These are phyloP conservation scores for Cordyceps cicadae DNA, from an alignment of 2,329 filamentous ascomycete species.

Conservation along the genomic window DNA sequence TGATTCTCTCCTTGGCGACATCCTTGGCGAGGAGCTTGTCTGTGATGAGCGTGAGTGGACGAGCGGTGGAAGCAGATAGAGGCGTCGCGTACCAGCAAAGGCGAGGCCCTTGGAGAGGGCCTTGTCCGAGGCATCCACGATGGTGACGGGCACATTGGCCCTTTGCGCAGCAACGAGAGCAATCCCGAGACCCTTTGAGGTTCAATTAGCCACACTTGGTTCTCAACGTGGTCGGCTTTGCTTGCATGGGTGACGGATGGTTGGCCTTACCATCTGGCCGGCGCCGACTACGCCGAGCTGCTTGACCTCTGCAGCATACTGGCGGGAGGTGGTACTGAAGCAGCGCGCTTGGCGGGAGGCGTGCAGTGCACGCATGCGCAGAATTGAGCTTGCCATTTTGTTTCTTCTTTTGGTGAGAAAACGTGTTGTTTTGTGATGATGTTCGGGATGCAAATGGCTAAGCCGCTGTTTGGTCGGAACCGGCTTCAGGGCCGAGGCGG, in stretches of 20 bases:
- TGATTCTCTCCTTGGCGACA: slow-evolving; percentile 77
- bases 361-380: slow-evolving; percentile 29
- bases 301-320: slow-evolving; percentile 65
- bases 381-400: slow-evolving; percentile 32
- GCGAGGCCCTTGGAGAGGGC: slow-evolving; percentile 82
- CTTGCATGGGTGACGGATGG: slow-evolving; percentile 28
- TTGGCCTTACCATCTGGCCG: slow-evolving; percentile 74
- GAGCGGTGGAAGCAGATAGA: background rate
- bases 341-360: slow-evolving; percentile 37
- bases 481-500: slow-evolving; percentile 12
- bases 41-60: slow-evolving; percentile 23
- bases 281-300: slow-evolving; percentile 86
- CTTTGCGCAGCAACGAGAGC: slow-evolving; percentile 85
- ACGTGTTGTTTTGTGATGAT: slow-evolving; percentile 5
- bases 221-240: slow-evolving; percentile 10
- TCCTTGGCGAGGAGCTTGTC: slow-evolving; percentile 93
- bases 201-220: slow-evolving; percentile 16
- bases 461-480: background rate
- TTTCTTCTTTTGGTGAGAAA: slow-evolving; percentile 14
- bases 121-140: slow-evolving; percentile 77
- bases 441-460: slow-evolving; percentile 8
- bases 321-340: slow-evolving; percentile 62
- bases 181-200: slow-evolving; percentile 76
- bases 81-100: slow-evolving; percentile 62
- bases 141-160: slow-evolving; percentile 72